Evolutionary conservation across 225 moss, liverwort and hornwort species (phyloP), one percentile per base, ranked within the genome.

Genomic region (Pseudoscleropodium purum): DNA sequence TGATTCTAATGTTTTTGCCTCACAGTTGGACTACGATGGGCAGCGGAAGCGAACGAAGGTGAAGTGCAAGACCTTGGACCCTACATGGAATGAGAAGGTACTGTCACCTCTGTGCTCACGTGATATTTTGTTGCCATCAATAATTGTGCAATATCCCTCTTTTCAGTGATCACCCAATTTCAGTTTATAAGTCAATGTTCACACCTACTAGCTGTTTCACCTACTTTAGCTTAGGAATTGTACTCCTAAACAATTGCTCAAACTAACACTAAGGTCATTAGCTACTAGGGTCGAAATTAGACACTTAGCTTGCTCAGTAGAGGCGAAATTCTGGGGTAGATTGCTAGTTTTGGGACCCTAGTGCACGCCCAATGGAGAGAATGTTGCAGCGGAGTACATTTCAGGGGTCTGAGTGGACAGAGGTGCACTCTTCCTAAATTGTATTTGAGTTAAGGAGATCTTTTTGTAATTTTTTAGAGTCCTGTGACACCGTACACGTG

Each of bases 11-110:
- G 60, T 29, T 27, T 62, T 78, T 83, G 64, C 68, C 68, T 62
- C 24, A 9, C 94, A 96, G 95, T 86, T 97, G 91, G 97, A 97
- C 83, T 97, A 95, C 72, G 96, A 96, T 82, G 94, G 96, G 25
- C 96, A 97, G 91, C 92, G 95, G 11, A 94, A 92, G 94, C 92
- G 93, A 91, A 96, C 95, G 39, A 93, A 92, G 88, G 93, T 94
- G 67, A 95, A 95, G 86, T 49, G 76, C 30, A 93, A 92, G 85
- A 94, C 93, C 78, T 87, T 97, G 49, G 94, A 90, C 84, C 97
- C 97, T 5, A 88, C 87, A 15, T 97, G 97, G 97, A 93, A 93
- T 27, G 95, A 97, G 81, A 96, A 95, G 96, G 96, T 97, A 88
- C 37, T 11, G 11, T 63, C 83, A 26, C 26, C 73, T 52, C 24